These are phyloP conservation scores for Botrytis pseudocinerea DNA, from an alignment of 2,329 filamentous ascomycete genomes.

Conservation along the genomic window DNA sequence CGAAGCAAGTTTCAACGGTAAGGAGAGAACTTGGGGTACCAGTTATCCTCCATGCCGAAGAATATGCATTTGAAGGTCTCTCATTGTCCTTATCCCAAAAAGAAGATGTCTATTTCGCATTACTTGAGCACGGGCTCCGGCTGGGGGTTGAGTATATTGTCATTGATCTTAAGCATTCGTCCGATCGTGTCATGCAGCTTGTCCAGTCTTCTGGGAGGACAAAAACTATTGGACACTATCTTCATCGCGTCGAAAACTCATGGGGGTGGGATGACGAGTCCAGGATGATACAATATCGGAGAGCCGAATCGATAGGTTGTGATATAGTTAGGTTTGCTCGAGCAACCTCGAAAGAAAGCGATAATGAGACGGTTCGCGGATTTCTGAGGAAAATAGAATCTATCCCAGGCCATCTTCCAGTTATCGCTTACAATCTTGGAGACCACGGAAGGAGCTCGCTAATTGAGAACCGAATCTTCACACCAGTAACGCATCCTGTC, in stretches of 20 bases:
- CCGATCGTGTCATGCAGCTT: conserved; percentile 48
- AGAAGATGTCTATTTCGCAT: conserved; percentile 51
- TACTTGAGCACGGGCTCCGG: conserved; percentile 64
- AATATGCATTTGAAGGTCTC: conserved; percentile 41
- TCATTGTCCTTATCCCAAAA: conserved; percentile 32
- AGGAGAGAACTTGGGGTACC: conserved; percentile 57
- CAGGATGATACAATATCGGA: conserved; percentile 51
- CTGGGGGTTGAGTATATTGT: conserved; percentile 66
- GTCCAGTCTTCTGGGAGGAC: conserved; percentile 51
- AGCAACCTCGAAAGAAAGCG: conserved; percentile 49
- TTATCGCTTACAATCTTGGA: conserved; percentile 58
- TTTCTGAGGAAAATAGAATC: conserved; percentile 37
- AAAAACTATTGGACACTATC: conserved; percentile 55
- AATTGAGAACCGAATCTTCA: conserved; percentile 58
- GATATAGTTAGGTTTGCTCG: conserved; percentile 58
- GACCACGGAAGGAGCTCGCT: conserved; percentile 54
- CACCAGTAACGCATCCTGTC: conserved; percentile 55
- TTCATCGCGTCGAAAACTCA: conserved; percentile 40
- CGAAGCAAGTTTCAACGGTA: conserved; percentile 57
- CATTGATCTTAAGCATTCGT: conserved; percentile 58
- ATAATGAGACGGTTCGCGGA: conserved; percentile 47
- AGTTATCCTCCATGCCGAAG: conserved; percentile 59
- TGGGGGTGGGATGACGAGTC: conserved; percentile 51
- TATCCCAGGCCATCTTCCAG: conserved; percentile 35
- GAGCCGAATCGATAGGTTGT: conserved; percentile 53